Evolutionary conservation across 1,139 yeast genomes (phyloP), one percentile per base, ranked within the genome.

Genomic region (Hyphopichia khmerensis): DNA sequence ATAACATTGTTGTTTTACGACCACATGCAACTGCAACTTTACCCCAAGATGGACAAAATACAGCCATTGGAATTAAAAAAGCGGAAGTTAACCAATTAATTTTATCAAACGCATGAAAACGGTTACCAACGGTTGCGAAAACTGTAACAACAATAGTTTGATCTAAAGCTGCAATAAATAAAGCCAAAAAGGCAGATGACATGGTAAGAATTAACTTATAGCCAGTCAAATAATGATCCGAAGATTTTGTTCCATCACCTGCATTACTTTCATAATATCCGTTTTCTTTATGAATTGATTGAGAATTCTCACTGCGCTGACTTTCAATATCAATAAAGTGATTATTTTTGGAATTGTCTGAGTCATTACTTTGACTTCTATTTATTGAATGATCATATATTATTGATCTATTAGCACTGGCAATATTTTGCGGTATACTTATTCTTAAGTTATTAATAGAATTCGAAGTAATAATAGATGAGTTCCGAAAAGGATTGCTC

Each of bases 21-120:
- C 90, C 90, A 54, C 79, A 76, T 4, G 81, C 76, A 32, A 80
- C 71, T 5, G 87, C 75, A 9, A 83, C 51, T 42, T 79, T 75
- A 1, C 89, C 89, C 72, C 82, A 83, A 14, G 79, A 64, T 16
- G 84, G 77, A 2, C 80, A 69, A 38, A 82, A 62, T 8, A 80
- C 73, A 0, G 86, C 80, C 62, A 78, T 70, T 2, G 88, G 80
- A 39, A 84, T 63, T 55, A 81, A 57, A 57, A 75, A 84, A 2
- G 83, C 88, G 1, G 84, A 64, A 3, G 81, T 65, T 35, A 82
- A 53, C 88, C 89, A 82, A 8, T 81, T 81, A 18, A 81, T 67
- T 50, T 79, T 72, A 15, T 76, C 74, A 51, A 80, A 80, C 4
- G 72, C 72, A 34, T 70, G 55, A 55, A 84, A 82, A 48, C 80